Conservation (phyloP, 306 rosid species). For the Abrus precatorius region DNA sequence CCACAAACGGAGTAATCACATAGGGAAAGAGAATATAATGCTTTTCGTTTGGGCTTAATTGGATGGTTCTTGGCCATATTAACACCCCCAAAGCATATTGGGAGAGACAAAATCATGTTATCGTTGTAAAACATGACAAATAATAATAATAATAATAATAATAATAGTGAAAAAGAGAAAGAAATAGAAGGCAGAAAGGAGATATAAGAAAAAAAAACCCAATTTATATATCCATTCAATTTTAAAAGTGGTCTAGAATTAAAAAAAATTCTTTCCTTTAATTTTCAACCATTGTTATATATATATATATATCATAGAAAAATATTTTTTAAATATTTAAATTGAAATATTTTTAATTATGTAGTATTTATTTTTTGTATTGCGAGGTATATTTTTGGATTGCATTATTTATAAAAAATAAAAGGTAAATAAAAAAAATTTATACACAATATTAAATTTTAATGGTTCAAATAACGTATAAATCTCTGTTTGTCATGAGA, state of each 20-base stretch:
- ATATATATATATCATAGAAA: not conserved
- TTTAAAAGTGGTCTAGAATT: not conserved
- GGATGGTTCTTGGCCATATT: conserved; percentile 3
- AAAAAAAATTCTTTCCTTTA: not conserved
- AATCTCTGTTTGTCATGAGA: too few species aligned
- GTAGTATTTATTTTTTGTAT: too few species aligned
- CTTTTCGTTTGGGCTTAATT: not conserved
- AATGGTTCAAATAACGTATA: too few species aligned
- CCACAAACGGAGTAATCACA: not conserved
- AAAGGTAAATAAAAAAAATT: too few species aligned
- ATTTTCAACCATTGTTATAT: not conserved
- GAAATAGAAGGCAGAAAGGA: too few species aligned
- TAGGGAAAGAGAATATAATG: conserved; percentile 38
- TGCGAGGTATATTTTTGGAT: too few species aligned
- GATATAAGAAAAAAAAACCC: not conserved
- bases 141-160: not conserved
- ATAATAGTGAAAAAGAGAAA: too few species aligned
- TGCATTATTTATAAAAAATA: too few species aligned
- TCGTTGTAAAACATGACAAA: not conserved
- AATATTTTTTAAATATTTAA: too few species aligned
- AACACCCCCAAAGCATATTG: not conserved
- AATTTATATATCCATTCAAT: not conserved
- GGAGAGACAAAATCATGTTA: conserved; percentile 39
- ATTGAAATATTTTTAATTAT: too few species aligned
- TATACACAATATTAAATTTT: too few species aligned